These are phyloP conservation scores for Delonix regia DNA, from an alignment of 306 rosid species.

Conservation along the genomic window DNA sequence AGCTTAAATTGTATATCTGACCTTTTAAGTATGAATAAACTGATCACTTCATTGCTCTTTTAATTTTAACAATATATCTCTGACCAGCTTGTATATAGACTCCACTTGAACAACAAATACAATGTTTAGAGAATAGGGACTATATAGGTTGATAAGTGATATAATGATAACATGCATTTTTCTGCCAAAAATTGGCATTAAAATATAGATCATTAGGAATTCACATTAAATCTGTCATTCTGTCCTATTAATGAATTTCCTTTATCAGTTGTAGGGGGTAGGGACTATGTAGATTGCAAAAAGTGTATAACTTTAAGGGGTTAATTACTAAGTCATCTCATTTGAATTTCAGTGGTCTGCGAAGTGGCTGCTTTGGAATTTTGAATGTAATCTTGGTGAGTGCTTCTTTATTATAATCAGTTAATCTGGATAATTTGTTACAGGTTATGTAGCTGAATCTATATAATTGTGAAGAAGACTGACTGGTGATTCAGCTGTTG, in stretches of 20 bases:
- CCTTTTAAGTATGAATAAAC: background rate
- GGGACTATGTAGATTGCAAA: background rate
- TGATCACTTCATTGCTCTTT: background rate
- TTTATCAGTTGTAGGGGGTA: background rate
- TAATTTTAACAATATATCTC: background rate
- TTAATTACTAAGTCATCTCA: slow-evolving; percentile 38
- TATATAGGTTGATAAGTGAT: background rate
- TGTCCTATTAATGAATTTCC: background rate
- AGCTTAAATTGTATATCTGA: slow-evolving; percentile 14
- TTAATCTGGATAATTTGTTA: background rate
- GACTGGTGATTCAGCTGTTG: background rate
- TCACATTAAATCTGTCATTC: background rate
- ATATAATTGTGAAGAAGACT: background rate
- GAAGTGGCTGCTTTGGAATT: slow-evolving; percentile 75
- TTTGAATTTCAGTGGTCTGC: slow-evolving; percentile 72
- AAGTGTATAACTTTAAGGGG: background rate
- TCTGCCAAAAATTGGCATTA: background rate
- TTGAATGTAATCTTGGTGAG: slow-evolving; percentile 71
- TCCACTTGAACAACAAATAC: background rate
- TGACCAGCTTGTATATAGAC: background rate
- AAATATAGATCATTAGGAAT: background rate
- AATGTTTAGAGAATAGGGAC: background rate
- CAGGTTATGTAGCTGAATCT: background rate
- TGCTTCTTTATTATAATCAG: slow-evolving; percentile 23
- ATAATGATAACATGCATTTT: background rate